phyloP scores from a whole-genome alignment of 73 alveolate species.

The Tetrahymena malaccensis region DNA sequence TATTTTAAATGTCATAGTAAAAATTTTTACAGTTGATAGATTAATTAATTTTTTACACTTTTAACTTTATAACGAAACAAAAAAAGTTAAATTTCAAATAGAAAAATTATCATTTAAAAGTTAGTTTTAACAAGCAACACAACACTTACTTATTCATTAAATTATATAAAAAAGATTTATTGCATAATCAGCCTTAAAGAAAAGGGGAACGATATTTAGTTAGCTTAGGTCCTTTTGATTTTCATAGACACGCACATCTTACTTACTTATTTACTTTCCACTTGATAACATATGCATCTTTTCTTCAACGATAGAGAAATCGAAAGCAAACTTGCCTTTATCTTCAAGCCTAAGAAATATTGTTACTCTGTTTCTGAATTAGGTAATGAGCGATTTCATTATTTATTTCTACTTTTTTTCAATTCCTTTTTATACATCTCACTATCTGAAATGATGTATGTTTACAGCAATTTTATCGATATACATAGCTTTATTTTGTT shows the following conservation, averaged over 20 bases:
- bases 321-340: background rate
- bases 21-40: background rate
- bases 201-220: background rate
- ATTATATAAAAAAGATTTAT: background rate
- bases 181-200: background rate
- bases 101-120: background rate
- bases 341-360: background rate
- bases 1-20: background rate
- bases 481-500: no score
- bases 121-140: background rate
- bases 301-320: background rate
- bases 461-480: no score
- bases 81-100: background rate
- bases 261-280: background rate
- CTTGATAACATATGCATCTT: background rate
- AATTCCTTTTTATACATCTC: background rate
- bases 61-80: background rate
- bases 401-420: background rate
- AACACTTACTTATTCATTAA: background rate
- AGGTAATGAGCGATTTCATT: background rate
- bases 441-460: no score
- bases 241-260: no score
- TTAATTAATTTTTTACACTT: background rate
- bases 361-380: background rate
- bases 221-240: background rate